These are phyloP conservation scores for Starmerella roubikii DNA, from an alignment of 805 yeast species.

Conservation along the genomic window DNA sequence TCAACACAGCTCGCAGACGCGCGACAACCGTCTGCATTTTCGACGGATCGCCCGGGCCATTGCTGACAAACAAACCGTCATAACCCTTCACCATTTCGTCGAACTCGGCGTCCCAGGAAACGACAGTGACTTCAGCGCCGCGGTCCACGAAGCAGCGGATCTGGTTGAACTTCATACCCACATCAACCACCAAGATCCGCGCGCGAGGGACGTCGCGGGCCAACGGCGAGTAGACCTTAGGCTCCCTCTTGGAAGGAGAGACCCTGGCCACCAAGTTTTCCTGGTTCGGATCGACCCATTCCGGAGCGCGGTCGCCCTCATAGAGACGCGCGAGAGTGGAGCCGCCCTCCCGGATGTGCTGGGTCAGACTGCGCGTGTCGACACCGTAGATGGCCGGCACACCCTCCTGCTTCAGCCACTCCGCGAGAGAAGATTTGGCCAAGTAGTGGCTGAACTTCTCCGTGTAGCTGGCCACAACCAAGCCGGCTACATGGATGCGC, in stretches of 20 bases:
- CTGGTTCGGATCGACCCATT: slow-evolving; percentile 86
- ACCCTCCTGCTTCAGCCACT: slow-evolving; percentile 83
- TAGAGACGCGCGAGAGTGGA: slow-evolving; percentile 78
- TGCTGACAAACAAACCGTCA: slow-evolving; percentile 91
- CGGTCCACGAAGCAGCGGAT: slow-evolving; percentile 91
- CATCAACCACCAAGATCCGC: slow-evolving; percentile 79
- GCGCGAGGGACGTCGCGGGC: slow-evolving; percentile 37
- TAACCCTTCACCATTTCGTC: slow-evolving; percentile 48
- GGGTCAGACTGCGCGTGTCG: slow-evolving; percentile 90
- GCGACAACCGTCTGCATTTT: slow-evolving; percentile 57
- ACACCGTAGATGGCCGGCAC: slow-evolving; percentile 96
- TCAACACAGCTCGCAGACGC: slow-evolving; percentile 44
- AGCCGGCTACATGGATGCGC: slow-evolving; percentile 89
- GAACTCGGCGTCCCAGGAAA: slow-evolving; percentile 89
- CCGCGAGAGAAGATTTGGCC: slow-evolving; percentile 82
- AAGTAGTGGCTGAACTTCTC: slow-evolving; percentile 89
- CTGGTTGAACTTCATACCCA: slow-evolving; percentile 96
- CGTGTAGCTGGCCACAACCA: slow-evolving; percentile 92
- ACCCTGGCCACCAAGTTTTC: slow-evolving; percentile 87
- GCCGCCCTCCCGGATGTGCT: slow-evolving; percentile 83
- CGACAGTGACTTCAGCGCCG: slow-evolving; percentile 91
- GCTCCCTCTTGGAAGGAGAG: slow-evolving; percentile 37
- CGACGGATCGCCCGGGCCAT: slow-evolving; percentile 99
- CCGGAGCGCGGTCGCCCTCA: slow-evolving; percentile 49
- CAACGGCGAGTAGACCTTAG: slow-evolving; percentile 69